Conservation (phyloP, 495 filamentous ascomycete species). For the Aspergillus mulundensis region DNA sequence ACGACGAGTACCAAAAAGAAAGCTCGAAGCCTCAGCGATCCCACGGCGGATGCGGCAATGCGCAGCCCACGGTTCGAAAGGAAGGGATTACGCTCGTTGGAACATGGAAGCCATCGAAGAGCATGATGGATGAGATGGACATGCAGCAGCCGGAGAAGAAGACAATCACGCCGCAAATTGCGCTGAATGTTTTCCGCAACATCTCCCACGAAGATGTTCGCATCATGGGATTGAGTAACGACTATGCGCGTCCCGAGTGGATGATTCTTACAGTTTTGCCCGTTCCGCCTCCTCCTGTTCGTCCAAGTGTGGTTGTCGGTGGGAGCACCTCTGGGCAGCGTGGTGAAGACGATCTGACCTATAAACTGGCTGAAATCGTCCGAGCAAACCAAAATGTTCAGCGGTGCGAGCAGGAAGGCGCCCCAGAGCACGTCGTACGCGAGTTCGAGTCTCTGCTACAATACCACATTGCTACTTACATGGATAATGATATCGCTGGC, state of each 20-base stretch:
- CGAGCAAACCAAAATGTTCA: slow-evolving; percentile 93
- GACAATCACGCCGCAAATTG: slow-evolving; percentile 74
- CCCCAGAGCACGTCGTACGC: slow-evolving; percentile 78
- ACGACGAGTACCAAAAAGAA: slow-evolving; percentile 58
- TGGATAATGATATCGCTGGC: slow-evolving; percentile 98
- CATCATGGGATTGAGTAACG: slow-evolving; percentile 84
- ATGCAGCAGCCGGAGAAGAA: slow-evolving; percentile 75
- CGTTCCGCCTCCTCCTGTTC: slow-evolving; percentile 91
- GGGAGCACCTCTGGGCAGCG: slow-evolving; percentile 82
- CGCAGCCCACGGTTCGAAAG: slow-evolving; percentile 79
- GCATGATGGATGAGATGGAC: slow-evolving; percentile 58
- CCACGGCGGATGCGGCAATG: slow-evolving; percentile 92
- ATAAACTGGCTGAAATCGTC: slow-evolving; percentile 97
- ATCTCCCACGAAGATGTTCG: slow-evolving; percentile 75
- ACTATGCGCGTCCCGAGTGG: slow-evolving; percentile 96
- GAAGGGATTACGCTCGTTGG: slow-evolving; percentile 78
- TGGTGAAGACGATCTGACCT: slow-evolving; percentile 97
- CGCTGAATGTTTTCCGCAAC: slow-evolving; percentile 76
- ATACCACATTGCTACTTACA: slow-evolving; percentile 97
- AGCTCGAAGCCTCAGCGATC: slow-evolving; percentile 41
- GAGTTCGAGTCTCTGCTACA: slow-evolving; percentile 93
- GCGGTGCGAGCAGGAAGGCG: slow-evolving; percentile 80
- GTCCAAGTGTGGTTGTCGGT: slow-evolving; percentile 92
- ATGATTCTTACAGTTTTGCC: slow-evolving; percentile 95
- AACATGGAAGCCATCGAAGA: slow-evolving; percentile 73